Evolutionary conservation across 2,329 filamentous ascomycete species (phyloP).

Genomic region (Aspergillus nomiae): DNA sequence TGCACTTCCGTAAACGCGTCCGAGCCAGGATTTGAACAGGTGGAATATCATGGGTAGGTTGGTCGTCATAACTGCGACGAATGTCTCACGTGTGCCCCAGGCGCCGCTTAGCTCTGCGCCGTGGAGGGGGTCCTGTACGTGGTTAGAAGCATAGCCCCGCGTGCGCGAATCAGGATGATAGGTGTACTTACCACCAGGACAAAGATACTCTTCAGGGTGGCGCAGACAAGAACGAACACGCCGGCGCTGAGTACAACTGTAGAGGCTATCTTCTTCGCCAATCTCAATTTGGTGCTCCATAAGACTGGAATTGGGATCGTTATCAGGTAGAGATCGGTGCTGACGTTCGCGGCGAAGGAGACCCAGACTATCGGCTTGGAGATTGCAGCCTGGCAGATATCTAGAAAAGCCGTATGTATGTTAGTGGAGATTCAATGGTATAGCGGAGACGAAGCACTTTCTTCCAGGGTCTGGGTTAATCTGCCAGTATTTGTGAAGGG

Average conservation of each 20-base stretch:
- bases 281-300: conserved; percentile 52
- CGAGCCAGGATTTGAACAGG: conserved; percentile 44
- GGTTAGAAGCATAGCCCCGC: not conserved
- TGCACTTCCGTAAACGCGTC: conserved; percentile 40
- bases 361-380: conserved; percentile 51
- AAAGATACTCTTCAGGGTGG: conserved; percentile 53
- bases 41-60: conserved; percentile 45
- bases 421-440: not conserved
- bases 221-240: conserved; percentile 55
- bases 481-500: conserved; percentile 58
- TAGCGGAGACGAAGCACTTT: conserved; percentile 31
- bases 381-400: conserved; percentile 51
- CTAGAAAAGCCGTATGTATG: conserved; percentile 27
- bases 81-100: conserved; percentile 44
- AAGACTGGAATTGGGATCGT: conserved; percentile 60
- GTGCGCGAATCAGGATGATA: not conserved
- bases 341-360: conserved; percentile 52
- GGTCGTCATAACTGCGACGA: conserved; percentile 41
- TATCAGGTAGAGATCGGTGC: conserved; percentile 60
- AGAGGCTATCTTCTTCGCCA: conserved; percentile 52
- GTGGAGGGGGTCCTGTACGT: conserved; percentile 28
- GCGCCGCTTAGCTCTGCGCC: conserved; percentile 36
- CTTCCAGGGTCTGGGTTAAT: conserved; percentile 59
- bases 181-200: conserved; percentile 42
- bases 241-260: conserved; percentile 56